Evolutionary conservation across 768 basidiomycete species (phyloP), one percentile per base, ranked within the genome.

Genomic region (Suillus lakei): DNA sequence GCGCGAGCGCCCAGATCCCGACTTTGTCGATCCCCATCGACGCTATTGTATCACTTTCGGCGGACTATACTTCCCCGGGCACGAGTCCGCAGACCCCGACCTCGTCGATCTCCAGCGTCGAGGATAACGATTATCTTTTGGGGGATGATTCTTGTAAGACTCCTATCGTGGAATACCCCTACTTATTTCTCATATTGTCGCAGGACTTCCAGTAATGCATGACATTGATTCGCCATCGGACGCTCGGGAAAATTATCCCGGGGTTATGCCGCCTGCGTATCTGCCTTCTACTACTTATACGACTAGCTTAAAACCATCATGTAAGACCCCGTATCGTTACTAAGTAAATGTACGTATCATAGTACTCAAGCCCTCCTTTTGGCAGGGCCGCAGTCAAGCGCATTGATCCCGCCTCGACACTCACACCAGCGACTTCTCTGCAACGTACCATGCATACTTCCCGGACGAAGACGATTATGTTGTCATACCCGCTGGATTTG

Each of bases 271-370:
- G 70, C 73, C 70, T 67, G 41, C 72, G 69, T 68, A 70, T 66
- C 50, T 70, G 39, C 73, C 64, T 61, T 68, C 75, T 71, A 68
- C 76, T 72, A 70, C 76, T 78, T 71, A 74, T 79, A 71, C 78
- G 76, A 79, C 74, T 88, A 86, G 81, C 80, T 79, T 88, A 86
- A 86, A 84, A 77, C 71, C 74, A 61, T 78, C 84, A 84, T 87
- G 89, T 90, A 90, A 90, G 88, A 85, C 77, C 72, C 79, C 84
- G 87, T 89, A 88, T 84, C 84, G 81, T 73, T 87, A 87, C 83
- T 87, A 81, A 88, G 83, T 84, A 79, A 81, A 84, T 87, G 78
- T 81, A 84, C 85, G 86, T 88, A 87, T 83, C 70, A 74, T 77
- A 84, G 81, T 85, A 80, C 86, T 89, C 86, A 88, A 88, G 78